Base-by-base conservation (phyloP, 441 rosid genomes). In the Hypseocharis bilobata region DNA sequence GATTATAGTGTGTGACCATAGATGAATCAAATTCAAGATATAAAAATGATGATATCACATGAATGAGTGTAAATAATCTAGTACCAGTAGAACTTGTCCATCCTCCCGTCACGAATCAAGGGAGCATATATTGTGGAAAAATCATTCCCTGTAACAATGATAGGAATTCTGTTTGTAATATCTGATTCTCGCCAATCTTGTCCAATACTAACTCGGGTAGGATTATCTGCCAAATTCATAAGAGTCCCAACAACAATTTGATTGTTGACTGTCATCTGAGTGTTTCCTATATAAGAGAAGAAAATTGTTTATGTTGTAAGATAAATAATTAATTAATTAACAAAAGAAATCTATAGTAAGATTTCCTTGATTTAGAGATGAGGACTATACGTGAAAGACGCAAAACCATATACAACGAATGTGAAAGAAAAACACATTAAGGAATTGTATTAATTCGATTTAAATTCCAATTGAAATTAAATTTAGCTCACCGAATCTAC, bases 41-140 rank as follows among this genome's bases (percentile, higher is more conserved):
- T 34, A 34, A 34, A 7, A 8, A 34, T 6, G 40, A 34, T 34
- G 40, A 34, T 8, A 44, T 63, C 13, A 44, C 36, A 63, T 8
- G 10, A 36, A 29, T 11, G 20, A 36, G 1, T 0, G 25, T 62
- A 45, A 40, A 62, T 28, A 63, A 60, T 70, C 62, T 57, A 5
- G 25, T 85, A 92, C 97, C 98, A 90, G 81, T 83, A 88, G 61
- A 92, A 92, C 78, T 90, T 92, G 45, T 92, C 96, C 97, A 90
- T 90, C 79, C 98, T 86, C 70, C 98, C 98, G 78, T 92, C 98
- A 72, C 97, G 96, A 75, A 92, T 90, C 83, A 91, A 72, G 79
- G 97, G 97, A 60, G 97, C 92, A 77, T 88, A 91, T 47, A 91
- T 77, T 27, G 62, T 88, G 57, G 96, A 86, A 73, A 91, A 84